These are phyloP conservation scores for Hordeum marinum DNA, from an alignment of 176 grass and related monocot species.

Conservation along the genomic window DNA sequence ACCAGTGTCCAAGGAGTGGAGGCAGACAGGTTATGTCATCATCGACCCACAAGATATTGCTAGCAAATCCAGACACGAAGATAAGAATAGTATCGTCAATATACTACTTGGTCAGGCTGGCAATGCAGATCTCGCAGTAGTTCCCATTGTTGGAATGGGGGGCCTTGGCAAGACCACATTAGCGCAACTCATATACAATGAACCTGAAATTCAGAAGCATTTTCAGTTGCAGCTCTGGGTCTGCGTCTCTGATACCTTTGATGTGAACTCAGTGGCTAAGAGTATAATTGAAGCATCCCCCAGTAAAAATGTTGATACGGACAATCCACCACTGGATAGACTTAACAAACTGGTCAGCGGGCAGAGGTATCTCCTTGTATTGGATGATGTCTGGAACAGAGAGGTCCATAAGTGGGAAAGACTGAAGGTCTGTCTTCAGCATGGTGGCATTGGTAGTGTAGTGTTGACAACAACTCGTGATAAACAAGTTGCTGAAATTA, in stretches of 20 bases:
- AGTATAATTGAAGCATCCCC: too few species aligned
- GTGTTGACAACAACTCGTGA: too few species aligned
- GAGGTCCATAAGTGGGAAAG: too few species aligned
- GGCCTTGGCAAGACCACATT: neutral
- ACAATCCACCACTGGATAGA: too few species aligned
- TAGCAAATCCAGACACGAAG: neutral
- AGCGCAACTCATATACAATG: neutral
- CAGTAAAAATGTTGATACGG: too few species aligned
- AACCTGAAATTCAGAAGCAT: neutral
- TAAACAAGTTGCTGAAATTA: too few species aligned
- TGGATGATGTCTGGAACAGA: too few species aligned
- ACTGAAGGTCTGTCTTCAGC: too few species aligned
- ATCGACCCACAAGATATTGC: neutral
- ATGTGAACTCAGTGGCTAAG: neutral
- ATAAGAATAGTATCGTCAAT: neutral
- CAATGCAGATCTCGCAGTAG: neutral
- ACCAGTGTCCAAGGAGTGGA: neutral
- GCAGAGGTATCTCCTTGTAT: too few species aligned
- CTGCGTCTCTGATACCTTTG: constrained; percentile 26
- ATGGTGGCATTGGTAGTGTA: too few species aligned
- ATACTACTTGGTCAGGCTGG: neutral
- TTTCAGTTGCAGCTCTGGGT: constrained; percentile 18
- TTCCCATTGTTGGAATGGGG: neutral
- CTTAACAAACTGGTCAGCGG: too few species aligned
- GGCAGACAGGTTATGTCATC: neutral